A percentile compares a stretch with the other conserved stretches of the same genome.
These are phyloP conservation scores for Colletotrichum falcatum DNA, from an alignment of 2,329 filamentous ascomycete species.

Conservation along the genomic window DNA sequence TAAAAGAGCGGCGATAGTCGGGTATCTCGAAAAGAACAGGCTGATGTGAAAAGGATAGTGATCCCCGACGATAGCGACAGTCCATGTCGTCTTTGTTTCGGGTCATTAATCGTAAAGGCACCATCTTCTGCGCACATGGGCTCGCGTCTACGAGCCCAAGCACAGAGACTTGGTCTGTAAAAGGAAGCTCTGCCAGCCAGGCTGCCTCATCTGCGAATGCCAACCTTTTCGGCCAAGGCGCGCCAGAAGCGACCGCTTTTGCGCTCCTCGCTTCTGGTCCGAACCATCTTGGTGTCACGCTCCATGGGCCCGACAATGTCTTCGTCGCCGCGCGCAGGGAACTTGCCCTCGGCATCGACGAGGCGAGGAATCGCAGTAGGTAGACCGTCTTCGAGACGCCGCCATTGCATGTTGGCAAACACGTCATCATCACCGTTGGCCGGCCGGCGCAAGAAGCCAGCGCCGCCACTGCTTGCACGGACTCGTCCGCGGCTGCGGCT, in stretches of 20 bases:
- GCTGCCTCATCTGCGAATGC: constrained; percentile 42
- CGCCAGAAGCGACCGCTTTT: constrained; percentile 62
- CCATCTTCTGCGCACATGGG: constrained; percentile 3
- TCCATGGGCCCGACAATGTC: constrained; percentile 96
- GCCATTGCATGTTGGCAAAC: constrained; percentile 58
- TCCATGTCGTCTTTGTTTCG: constrained; percentile 33
- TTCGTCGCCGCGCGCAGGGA: constrained; percentile 87
- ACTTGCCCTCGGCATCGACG: constrained; percentile 82
- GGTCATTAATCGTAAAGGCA: constrained; percentile 29
- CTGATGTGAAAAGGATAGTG: constrained; percentile 21
- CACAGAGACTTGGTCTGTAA: neutral
- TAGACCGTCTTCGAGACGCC: constrained; percentile 64
- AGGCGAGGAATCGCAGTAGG: constrained; percentile 76
- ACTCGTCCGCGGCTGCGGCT: constrained; percentile 56
- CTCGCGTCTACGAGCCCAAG: constrained; percentile 5
- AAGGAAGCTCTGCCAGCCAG: neutral
- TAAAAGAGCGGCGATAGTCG: constrained; percentile 42
- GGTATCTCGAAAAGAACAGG: constrained; percentile 45
- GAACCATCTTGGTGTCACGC: constrained; percentile 66
- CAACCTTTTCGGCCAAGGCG: constrained; percentile 60
- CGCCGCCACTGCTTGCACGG: constrained; percentile 57
- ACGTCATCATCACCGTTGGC: constrained; percentile 55
- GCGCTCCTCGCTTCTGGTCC: constrained; percentile 58
- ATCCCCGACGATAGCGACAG: constrained; percentile 31
- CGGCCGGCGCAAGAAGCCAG: constrained; percentile 48